Evolutionary conservation across 2,329 filamentous ascomycete species (phyloP).

Genomic region (Neurospora sp.): DNA sequence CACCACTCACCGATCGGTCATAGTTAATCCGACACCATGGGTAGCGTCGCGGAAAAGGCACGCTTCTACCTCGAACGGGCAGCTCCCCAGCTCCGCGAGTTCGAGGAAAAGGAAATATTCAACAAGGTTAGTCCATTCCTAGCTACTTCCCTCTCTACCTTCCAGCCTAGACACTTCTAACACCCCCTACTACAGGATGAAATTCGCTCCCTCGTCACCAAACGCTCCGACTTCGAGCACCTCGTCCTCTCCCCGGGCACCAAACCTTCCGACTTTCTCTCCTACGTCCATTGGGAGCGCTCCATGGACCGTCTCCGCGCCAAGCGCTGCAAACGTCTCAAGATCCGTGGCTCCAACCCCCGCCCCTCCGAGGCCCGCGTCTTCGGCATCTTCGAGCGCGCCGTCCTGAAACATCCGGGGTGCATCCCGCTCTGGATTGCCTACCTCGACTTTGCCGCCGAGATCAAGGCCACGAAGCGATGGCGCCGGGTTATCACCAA

Average conservation of each 20-base stretch:
- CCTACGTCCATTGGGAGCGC: slow-evolving; percentile 68
- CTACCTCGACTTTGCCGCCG: slow-evolving; percentile 73
- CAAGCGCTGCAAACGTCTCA: slow-evolving; percentile 74
- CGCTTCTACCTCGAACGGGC: slow-evolving; percentile 90
- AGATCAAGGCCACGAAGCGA: slow-evolving; percentile 55
- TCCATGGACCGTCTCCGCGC: slow-evolving; percentile 65
- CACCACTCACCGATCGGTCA: not conserved
- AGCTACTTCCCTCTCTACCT: slow-evolving; percentile 2
- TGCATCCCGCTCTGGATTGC: slow-evolving; percentile 78
- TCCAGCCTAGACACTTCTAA: slow-evolving; percentile 1
- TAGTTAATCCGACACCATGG: slow-evolving; percentile 43
- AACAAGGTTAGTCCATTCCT: slow-evolving; percentile 45
- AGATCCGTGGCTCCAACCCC: slow-evolving; percentile 58
- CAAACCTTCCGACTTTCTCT: slow-evolving; percentile 67
- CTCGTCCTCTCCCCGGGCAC: slow-evolving; percentile 75
- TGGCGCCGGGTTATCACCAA: slow-evolving; percentile 56
- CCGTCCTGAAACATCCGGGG: slow-evolving; percentile 73
- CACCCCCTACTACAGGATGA: slow-evolving; percentile 53
- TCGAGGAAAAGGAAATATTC: slow-evolving; percentile 88
- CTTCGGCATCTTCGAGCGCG: slow-evolving; percentile 83
- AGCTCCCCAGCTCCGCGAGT: slow-evolving; percentile 85
- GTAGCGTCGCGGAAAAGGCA: slow-evolving; percentile 82
- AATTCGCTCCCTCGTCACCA: slow-evolving; percentile 78
- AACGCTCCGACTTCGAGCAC: slow-evolving; percentile 89
- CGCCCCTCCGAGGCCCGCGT: slow-evolving; percentile 72